Conservation (phyloP, 257 asterid species). For the Solanum acaule region DNA sequence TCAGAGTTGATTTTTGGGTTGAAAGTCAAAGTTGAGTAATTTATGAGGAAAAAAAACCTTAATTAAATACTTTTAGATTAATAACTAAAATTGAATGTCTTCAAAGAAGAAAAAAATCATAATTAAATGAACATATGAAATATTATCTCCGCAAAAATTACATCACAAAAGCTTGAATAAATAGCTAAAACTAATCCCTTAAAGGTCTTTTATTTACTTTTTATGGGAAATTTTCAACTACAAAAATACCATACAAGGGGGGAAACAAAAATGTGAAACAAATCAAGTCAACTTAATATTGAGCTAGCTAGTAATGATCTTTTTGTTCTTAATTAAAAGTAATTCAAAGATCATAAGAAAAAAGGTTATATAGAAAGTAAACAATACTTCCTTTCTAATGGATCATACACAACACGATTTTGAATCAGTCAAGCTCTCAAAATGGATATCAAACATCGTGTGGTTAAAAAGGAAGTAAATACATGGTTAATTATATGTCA, state of each 20-base stretch:
- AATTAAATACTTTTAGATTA: too few relatives aligned
- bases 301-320: background rate
- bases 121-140: too few relatives aligned
- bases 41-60: accelerated
- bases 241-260: background rate
- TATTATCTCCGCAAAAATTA: background rate
- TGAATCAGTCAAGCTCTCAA: background rate
- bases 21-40: too few relatives aligned
- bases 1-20: too few relatives aligned
- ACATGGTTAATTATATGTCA: background rate
- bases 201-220: background rate
- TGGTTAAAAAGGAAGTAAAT: background rate
- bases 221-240: background rate
- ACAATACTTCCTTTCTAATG: background rate
- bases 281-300: background rate
- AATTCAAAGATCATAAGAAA: too few relatives aligned
- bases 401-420: too few relatives aligned
- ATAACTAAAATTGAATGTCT: background rate
- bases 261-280: background rate
- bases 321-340: background rate
- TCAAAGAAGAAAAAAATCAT: background rate
- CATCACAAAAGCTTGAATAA: background rate
- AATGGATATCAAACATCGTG: background rate
- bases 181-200: background rate
- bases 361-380: background rate